A percentile compares a stretch with the other conserved stretches of the same genome.
Conservation (phyloP, 2,329 filamentous ascomycete genomes). For the Chaetomium olivaceum region DNA sequence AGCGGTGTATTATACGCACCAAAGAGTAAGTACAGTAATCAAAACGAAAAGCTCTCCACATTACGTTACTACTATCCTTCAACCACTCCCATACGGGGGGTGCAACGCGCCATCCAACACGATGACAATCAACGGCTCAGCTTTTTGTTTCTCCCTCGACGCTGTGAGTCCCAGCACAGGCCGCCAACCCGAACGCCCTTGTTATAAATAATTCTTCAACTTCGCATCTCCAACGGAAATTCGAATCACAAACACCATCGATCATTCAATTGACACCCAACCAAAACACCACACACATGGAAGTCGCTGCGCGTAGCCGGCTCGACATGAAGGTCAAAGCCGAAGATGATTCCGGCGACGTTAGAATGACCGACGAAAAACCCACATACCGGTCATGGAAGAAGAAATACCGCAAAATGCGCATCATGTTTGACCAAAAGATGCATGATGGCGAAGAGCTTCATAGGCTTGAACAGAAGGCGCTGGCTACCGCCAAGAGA, state of each 20-base stretch:
- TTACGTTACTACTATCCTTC: not conserved
- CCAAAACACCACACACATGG: slow-evolving; percentile 33
- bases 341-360: slow-evolving; percentile 43
- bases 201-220: not conserved
- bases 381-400: slow-evolving; percentile 69
- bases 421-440: slow-evolving; percentile 72
- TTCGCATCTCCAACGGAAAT: not conserved
- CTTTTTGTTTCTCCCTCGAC: not conserved
- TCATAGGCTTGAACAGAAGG: slow-evolving; percentile 78
- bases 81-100: not conserved
- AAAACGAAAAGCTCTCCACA: not conserved
- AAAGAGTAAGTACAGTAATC: not conserved
- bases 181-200: slow-evolving; percentile 6
- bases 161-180: slow-evolving; percentile 4
- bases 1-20: not conserved
- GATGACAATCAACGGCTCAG: slow-evolving; percentile 12
- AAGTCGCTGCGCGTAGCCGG: slow-evolving; percentile 34
- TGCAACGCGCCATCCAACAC: slow-evolving; percentile 19
- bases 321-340: slow-evolving; percentile 42
- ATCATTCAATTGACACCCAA: slow-evolving; percentile 8
- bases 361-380: slow-evolving; percentile 45
- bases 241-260: not conserved
- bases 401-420: slow-evolving; percentile 96
- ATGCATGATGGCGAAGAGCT: slow-evolving; percentile 81
- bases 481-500: slow-evolving; percentile 76